phyloP scores from a whole-genome alignment of 1,284 basidiomycete genomes.

The Peniophora sp. region DNA sequence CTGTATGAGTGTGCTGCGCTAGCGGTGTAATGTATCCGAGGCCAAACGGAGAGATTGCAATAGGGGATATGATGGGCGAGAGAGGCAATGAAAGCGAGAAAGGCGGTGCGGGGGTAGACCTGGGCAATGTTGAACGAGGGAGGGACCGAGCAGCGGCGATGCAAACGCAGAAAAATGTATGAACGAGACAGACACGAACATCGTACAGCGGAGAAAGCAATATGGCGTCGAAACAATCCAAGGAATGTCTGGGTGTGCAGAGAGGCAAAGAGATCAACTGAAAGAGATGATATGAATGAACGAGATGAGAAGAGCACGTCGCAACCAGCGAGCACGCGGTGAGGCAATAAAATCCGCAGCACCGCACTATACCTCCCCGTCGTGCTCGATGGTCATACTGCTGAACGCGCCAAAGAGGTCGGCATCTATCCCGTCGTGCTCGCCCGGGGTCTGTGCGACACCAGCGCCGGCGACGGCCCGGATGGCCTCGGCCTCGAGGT shows the following conservation, averaged over 20 bases:
- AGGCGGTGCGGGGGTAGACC: no score
- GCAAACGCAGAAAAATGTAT: no score
- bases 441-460: slow-evolving; percentile 31
- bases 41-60: no score
- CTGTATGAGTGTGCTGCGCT: no score
- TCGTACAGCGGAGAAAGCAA: not conserved
- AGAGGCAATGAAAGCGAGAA: no score
- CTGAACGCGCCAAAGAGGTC: slow-evolving; percentile 80
- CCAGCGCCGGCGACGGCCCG: slow-evolving; percentile 25
- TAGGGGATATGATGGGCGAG: no score
- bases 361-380: slow-evolving; percentile 44
- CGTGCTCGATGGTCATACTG: slow-evolving; percentile 82
- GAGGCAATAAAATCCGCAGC: not conserved
- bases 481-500: slow-evolving; percentile 65
- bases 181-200: no score
- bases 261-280: slow-evolving; percentile 2
- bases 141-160: no score
- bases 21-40: no score
- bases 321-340: not conserved
- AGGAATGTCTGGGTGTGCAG: not conserved
- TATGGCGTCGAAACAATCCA: not conserved
- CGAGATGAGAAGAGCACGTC: slow-evolving; percentile 3
- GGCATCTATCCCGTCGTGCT: slow-evolving; percentile 43
- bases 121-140: no score
- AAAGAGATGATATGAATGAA: slow-evolving; percentile 6